Evolutionary conservation across 805 yeast genomes (phyloP), one percentile per base, ranked within the genome.

Genomic region (Wickerhamomyces strasburgensis): DNA sequence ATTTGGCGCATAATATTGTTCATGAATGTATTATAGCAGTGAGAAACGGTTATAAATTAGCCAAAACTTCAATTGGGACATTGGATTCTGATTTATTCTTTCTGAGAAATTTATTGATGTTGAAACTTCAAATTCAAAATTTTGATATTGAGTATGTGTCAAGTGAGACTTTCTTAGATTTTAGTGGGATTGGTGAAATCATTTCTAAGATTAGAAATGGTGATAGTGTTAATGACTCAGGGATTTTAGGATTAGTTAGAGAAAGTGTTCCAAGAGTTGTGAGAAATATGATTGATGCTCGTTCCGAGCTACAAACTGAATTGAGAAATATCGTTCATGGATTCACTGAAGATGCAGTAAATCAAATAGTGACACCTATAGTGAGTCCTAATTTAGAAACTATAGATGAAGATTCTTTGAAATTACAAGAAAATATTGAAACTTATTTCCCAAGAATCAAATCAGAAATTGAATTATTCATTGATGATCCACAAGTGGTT

Each of bases 1-100:
- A 86, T 52, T 62, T 89, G 46, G 95, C 96, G 0, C 95, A 87
- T 56, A 77, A 83, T 39, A 79, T 87, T 35, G 84, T 90, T 4
- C 96, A 85, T 54, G 73, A 82, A 30, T 80, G 93, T 49, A 73
- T 87, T 26, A 51, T 62, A 13, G 75, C 93, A 6, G 60, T 87
- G 48, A 72, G 73, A 38, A 60, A 64, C 13, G 81, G 83, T 10
- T 71, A 71, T 45, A 61, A 66, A 4, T 49, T 73, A 17, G 68
- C 76, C 6, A 48, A 57, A 25, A 48, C 64, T 6, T 61, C 69
- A 46, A 60, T 72, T 19, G 84, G 86, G 0, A 49, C 64, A 3
- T 42, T 67, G 9, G 89, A 81, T 47, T 68, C 84, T 0, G 75
- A 75, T 36, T 61, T 89, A 19, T 83, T 81, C 46, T 73, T 81